A percentile compares a stretch with the other conserved stretches of the same genome.
These are phyloP conservation scores for Aquanectria penicillioides DNA, from an alignment of 2,329 filamentous ascomycete species.

Conservation along the genomic window DNA sequence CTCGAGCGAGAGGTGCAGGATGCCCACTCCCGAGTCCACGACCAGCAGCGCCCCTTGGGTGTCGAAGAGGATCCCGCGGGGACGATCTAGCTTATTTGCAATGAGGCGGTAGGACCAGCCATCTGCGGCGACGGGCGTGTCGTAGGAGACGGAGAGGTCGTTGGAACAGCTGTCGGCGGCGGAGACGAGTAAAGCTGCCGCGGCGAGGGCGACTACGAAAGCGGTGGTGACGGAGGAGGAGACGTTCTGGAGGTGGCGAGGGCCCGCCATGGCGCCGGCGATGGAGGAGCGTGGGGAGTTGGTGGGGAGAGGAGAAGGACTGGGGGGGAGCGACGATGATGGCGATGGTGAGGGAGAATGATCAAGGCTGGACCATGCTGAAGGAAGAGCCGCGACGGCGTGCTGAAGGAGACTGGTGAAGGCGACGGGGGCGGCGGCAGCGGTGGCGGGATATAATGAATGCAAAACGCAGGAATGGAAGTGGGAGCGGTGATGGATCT, in stretches of 20 bases:
- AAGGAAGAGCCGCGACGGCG: too few relatives aligned
- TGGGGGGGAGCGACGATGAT: neutral
- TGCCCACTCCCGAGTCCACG: conserved; percentile 54
- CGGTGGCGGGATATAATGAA: too few relatives aligned
- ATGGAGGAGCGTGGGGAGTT: neutral
- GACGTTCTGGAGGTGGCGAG: neutral
- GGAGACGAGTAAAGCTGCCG: neutral
- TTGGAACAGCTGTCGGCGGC: conserved; percentile 43
- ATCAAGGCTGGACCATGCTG: conserved; percentile 7
- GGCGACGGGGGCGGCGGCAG: neutral
- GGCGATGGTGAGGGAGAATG: neutral
- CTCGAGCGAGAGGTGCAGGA: conserved; percentile 52
- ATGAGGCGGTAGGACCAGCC: conserved; percentile 58
- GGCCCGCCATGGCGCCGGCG: neutral
- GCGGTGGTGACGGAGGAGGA: neutral
- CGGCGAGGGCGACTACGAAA: neutral
- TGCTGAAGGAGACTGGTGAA: too few relatives aligned
- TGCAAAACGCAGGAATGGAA: too few relatives aligned
- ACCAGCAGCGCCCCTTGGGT: conserved; percentile 56
- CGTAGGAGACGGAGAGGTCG: conserved; percentile 48
- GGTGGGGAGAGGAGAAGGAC: neutral
- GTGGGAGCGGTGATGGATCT: too few relatives aligned
- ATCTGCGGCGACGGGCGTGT: conserved; percentile 49
- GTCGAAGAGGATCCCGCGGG: conserved; percentile 59
- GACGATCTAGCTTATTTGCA: conserved; percentile 52